Base-by-base conservation (phyloP, 306 rosid genomes). In the Cyamopsis tetragonoloba region DNA sequence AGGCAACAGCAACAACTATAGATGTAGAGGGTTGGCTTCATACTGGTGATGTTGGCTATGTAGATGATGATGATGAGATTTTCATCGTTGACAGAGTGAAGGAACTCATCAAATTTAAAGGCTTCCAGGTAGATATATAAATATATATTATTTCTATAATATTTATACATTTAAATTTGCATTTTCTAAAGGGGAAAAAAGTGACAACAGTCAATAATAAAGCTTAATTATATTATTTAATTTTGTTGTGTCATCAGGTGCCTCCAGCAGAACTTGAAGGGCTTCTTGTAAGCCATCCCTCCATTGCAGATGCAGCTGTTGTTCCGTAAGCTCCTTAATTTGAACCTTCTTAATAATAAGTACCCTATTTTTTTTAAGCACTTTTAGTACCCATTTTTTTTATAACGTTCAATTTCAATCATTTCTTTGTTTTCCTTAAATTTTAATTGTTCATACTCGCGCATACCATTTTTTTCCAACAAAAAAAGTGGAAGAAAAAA, bases 211-310 rank as follows among this genome's bases (percentile, higher is more conserved):
- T 7, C 41, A 35, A n/a, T 37, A n/a, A n/a, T n/a, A n/a, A n/a
- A n/a, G n/a, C n/a, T n/a, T 35, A 37, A 37, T 55, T 39, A 6
- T 58, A n/a, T 27, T 28, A 53, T 24, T 37, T 46, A 2, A n/a
- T 46, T 37, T 63, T 24, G 14, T 30, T 56, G 2, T 37, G 32
- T 14, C 59, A 91, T 14, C 59, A 91, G 98, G 98, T 93, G 32
- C 88, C 98, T 0, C 98, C 98, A 0, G 98, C 97, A 1, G 98
- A 93, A 82, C 87, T 93, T 2, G 98, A 93, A 80, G 82, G 86
- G 0, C 88, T 89, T 41, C 97, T 93, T 14, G 72, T 89, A 12
- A 81, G 82, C 66, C 98, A 93, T 70, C 85, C 92, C 41, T 83
- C 87, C 9, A 89, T 93, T 39, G 88, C 87, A 23, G 98, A 93